Conservation (phyloP, 192 early-diverging fungal genomes). For the Coemansia sp. region DNA sequence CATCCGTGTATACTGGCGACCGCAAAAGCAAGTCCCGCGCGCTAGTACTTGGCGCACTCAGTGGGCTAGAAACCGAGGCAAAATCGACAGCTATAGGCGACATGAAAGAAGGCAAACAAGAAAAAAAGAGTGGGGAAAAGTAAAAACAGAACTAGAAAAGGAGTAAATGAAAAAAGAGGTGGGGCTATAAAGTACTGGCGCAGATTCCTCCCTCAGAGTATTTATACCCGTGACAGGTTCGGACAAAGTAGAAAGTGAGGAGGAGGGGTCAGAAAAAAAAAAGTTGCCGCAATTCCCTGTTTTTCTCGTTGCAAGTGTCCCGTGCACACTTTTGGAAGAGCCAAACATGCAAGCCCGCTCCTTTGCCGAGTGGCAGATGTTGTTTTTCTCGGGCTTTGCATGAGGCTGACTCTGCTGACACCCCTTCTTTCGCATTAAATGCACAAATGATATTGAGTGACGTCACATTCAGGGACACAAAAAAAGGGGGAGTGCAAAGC, state of each 20-base stretch:
- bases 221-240: background rate
- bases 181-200: background rate
- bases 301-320: background rate
- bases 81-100: constrained; percentile 30
- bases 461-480: background rate
- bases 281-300: background rate
- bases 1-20: constrained; percentile 44
- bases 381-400: background rate
- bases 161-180: background rate
- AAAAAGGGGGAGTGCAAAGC: background rate
- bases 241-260: background rate
- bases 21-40: constrained; percentile 17
- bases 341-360: background rate
- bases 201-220: background rate
- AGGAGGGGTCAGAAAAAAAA: background rate
- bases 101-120: constrained; percentile 8
- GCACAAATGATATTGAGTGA: background rate
- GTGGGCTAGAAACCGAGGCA: background rate
- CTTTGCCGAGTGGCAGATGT: background rate
- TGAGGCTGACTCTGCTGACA: background rate
- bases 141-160: background rate
- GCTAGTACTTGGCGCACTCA: background rate
- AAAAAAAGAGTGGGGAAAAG: background rate
- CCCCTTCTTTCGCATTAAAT: background rate
- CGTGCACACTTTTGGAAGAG: background rate